A percentile compares a stretch with the other conserved stretches of the same genome.
These are phyloP conservation scores for Sanghuangporus weigelae DNA, from an alignment of 1,284 basidiomycete genomes.

Conservation along the genomic window DNA sequence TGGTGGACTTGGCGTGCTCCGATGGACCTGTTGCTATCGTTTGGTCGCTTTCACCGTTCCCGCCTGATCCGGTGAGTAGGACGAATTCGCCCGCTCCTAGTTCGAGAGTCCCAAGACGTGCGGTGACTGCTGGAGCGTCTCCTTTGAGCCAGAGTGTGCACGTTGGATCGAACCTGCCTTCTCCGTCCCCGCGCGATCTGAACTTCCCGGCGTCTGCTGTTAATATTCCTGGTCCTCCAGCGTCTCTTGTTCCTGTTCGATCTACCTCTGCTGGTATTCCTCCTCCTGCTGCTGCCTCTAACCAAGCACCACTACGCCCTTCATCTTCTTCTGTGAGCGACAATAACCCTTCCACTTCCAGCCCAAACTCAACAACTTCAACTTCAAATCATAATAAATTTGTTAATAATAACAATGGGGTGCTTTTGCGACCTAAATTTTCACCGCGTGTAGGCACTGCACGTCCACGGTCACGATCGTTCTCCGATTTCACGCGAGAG, in stretches of 20 bases:
- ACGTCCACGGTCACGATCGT: conserved; percentile 67
- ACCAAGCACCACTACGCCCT: background rate
- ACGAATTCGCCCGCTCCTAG: background rate
- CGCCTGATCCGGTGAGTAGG: conserved; percentile 4
- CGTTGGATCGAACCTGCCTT: background rate
- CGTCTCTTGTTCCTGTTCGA: conserved; percentile 10
- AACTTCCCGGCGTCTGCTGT: conserved; percentile 5
- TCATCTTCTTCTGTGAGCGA: conserved; percentile 1
- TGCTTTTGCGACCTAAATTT: conserved; percentile 56
- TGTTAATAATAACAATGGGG: conserved; percentile 14
- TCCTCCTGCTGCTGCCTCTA: background rate
- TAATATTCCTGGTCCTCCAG: background rate
- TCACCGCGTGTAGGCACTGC: conserved; percentile 45
- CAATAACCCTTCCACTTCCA: conserved; percentile 1
- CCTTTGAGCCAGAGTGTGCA: conserved; percentile 7
- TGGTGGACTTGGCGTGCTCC: conserved; percentile 46
- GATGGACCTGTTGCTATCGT: conserved; percentile 59
- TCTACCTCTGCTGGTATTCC: conserved; percentile 1
- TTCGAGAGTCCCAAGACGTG: conserved; percentile 10
- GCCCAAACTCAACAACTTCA: background rate
- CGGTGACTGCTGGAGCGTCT: conserved; percentile 6
- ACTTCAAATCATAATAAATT: background rate
- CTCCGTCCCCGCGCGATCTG: background rate
- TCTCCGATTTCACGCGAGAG: conserved; percentile 51
- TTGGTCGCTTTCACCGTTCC: conserved; percentile 53